Evolutionary conservation across 352 stramenopile species (phyloP), one percentile per base, ranked within the genome.

Genomic region (Phytopythium kandeliae): DNA sequence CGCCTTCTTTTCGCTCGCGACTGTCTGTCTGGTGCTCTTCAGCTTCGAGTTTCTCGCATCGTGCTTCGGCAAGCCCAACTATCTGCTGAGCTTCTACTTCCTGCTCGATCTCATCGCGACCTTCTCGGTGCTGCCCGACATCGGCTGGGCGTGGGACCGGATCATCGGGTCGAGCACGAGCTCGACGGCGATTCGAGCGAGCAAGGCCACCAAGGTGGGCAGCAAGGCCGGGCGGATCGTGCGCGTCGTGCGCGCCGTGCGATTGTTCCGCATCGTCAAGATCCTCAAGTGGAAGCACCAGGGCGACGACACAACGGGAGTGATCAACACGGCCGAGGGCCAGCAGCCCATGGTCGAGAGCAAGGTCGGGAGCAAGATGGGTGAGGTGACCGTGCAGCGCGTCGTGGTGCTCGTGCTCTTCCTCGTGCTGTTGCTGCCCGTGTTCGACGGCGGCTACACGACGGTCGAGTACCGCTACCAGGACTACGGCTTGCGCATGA

Each of bases 31-130:
- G 36, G 72, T 88, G 51, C 67, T 96, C 16, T 97, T 97, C 58
- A 63, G 77, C 17, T 54, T 87, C 56, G 94, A 98, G 77, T 96
- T 98, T 52, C 34, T 90, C 31, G 55, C 84, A 15, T 84, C 72
- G 30, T 86, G 84, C 48, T 90, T 80, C 55, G 70, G 57, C 37
- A 87, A 89, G 55, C 72, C 81, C 4, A 57, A 74, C 30, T 92
- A 96, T 58, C 49, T 94, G 51, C 74, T 87, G 17, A 92, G 85
- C 49, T 98, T 98, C 55, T 98, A 97, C 72, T 96, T 96, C 43
- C 43, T 81, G 17, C 62, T 96, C 13, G 86, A 96, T 41, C 65
- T 96, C 51, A 86, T 96, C 37, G 79, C 85, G 19, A 89, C 83
- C 16, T 82, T 93, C 52, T 92, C 81, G 0, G 69, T 95, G 33